These are phyloP conservation scores for Lactarius hatsudake DNA, from an alignment of 768 basidiomycete genomes.

Conservation along the genomic window DNA sequence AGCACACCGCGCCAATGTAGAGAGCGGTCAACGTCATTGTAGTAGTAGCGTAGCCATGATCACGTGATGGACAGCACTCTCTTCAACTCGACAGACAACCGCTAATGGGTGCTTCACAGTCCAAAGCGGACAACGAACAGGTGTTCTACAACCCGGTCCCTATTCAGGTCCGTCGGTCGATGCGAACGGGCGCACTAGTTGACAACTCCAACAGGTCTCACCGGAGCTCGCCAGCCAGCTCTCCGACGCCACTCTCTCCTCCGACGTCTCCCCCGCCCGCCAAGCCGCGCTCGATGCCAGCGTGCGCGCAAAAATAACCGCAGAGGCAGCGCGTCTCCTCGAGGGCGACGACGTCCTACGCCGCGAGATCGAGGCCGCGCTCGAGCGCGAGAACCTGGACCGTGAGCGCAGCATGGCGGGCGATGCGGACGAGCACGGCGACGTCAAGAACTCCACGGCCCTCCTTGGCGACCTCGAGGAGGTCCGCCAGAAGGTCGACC, in stretches of 20 bases:
- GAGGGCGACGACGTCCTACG: slow-evolving; percentile 68
- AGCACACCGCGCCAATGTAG: slow-evolving; percentile 30
- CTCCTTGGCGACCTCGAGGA: slow-evolving; percentile 76
- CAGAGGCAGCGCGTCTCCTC: slow-evolving; percentile 62
- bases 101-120: slow-evolving; percentile 67
- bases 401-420: slow-evolving; percentile 59
- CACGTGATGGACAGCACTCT: slow-evolving; percentile 7
- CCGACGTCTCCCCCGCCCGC: slow-evolving; percentile 60
- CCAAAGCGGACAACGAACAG: slow-evolving; percentile 58
- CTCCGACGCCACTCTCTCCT: slow-evolving; percentile 56
- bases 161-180: slow-evolving; percentile 35
- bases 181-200: neutral
- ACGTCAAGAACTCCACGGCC: slow-evolving; percentile 55
- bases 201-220: slow-evolving; percentile 57
- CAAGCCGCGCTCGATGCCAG: slow-evolving; percentile 73
- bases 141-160: slow-evolving; percentile 44
- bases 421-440: slow-evolving; percentile 34
- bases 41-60: neutral
- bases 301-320: slow-evolving; percentile 67
- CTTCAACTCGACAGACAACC: neutral
- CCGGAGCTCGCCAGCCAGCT: slow-evolving; percentile 79
- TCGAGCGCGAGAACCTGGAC: slow-evolving; percentile 88
- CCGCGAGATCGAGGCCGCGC: slow-evolving; percentile 68
- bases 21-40: neutral
- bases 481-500: slow-evolving; percentile 67